Conservation (phyloP, 2,329 filamentous ascomycete genomes). For the Apiospora marii region DNA sequence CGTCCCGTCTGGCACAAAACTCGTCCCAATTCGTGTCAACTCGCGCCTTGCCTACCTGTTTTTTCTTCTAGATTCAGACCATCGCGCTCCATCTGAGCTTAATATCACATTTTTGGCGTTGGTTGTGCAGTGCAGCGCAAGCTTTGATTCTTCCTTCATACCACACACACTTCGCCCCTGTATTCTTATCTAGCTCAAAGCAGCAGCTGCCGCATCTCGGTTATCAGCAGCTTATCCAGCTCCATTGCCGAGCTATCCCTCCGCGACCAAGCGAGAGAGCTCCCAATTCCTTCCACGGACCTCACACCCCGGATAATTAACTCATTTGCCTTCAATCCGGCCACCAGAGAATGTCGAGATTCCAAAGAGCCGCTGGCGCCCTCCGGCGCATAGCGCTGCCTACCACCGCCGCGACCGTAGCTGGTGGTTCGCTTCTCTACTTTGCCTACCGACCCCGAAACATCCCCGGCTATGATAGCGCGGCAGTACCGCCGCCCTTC, state of each 20-base stretch:
- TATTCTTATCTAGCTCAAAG: conserved; percentile 8
- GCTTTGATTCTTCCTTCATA: conserved; percentile 1
- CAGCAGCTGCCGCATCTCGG: conserved; percentile 9
- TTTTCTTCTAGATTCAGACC: background rate
- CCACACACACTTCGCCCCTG: background rate
- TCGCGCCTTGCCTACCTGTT: conserved; percentile 4
- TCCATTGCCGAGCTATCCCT: background rate
- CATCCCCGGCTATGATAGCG: conserved; percentile 73
- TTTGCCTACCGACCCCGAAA: conserved; percentile 73
- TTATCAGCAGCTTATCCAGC: conserved; percentile 18
- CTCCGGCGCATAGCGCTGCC: conserved; percentile 55
- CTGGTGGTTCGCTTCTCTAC: conserved; percentile 53
- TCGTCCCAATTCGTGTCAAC: conserved; percentile 8
- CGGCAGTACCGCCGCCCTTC: conserved; percentile 74
- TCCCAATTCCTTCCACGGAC: background rate
- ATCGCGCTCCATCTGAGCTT: conserved; percentile 16
- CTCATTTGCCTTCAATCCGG: background rate
- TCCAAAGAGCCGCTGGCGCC: conserved; percentile 40
- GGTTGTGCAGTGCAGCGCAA: conserved; percentile 14
- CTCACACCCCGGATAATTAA: conserved; percentile 3
- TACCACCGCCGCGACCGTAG: conserved; percentile 49
- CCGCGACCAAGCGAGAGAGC: background rate
- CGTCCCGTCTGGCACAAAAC: conserved; percentile 6
- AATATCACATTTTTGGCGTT: background rate
- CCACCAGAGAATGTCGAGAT: conserved; percentile 39